Base-by-base conservation (phyloP, 2,329 filamentous ascomycete species). In the Pestalotiopsis sp. region DNA sequence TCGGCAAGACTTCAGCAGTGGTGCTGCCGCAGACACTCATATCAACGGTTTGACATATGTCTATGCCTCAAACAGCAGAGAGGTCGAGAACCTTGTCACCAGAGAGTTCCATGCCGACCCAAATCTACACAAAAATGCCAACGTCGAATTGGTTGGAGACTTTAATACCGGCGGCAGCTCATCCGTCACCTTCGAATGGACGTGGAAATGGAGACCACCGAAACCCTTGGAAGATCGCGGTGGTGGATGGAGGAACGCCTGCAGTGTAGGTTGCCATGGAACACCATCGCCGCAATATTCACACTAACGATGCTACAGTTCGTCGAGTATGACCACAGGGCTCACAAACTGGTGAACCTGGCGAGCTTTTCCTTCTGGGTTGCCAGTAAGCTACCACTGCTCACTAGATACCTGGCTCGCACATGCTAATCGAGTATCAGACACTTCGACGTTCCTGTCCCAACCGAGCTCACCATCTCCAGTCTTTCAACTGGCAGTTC, bases 361-460 rank as follows among this genome's bases (percentile, higher is more conserved):
- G 95, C 94, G 14, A 95, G 91, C 78, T 98, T 99, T 82, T 94
- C 94, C 4, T 98, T 97, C 79, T 99, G 94, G 92, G 94, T 98
- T 69, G 89, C 95, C 74, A 95, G 93, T 91, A 86, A 77, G 87
- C 78, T 59, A 49, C 39, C 27, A 9, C 23, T 25, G 38, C 36
- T 27, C 7, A 27, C 38, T 4, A 65, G 61, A 57, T 13, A n/a
- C 31, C 31, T 36, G 68, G 23, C 27, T 49, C 31, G 31, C 31
- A 38, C n/a, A 49, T 17, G 49, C 64, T 65, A 49, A 63, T 66
- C 14, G 31, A 23, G 49, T 27, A 27, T 14, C 66, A 89, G 87
- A 85, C 73, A 79, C 82, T 25, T 75, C 80, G 11, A 74, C 76
- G 39, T 79, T 81, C 27, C 74, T 84, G 62, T 89, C 85, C 77